phyloP scores from a whole-genome alignment of 164 flowering plant species.

The Malania oleifera region DNA sequence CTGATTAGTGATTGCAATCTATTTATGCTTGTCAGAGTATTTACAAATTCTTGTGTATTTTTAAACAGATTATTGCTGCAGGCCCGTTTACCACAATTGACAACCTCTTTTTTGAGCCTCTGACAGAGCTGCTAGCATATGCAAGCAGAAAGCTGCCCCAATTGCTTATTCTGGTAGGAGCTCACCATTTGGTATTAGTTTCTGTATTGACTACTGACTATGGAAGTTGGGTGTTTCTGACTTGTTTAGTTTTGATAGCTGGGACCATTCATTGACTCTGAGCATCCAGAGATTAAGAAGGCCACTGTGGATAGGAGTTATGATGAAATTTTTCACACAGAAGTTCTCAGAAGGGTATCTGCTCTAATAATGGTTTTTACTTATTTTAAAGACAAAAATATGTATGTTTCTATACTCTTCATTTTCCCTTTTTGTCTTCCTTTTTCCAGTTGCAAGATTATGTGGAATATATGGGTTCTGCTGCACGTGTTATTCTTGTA shows the following conservation, averaged over 20 bases:
- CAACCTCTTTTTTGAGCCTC: constrained; percentile 87
- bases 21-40: background rate
- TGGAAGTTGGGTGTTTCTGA: constrained; percentile 5
- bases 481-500: constrained; percentile 67
- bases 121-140: constrained; percentile 74
- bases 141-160: constrained; percentile 84
- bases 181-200: background rate
- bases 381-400: background rate
- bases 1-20: background rate
- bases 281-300: constrained; percentile 83
- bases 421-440: constrained; percentile 2
- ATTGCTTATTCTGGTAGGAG: constrained; percentile 73
- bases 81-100: constrained; percentile 94
- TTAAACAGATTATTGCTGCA: constrained; percentile 78
- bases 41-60: constrained; percentile 4
- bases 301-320: constrained; percentile 57
- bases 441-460: constrained; percentile 75
- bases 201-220: background rate
- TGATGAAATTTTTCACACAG: constrained; percentile 68
- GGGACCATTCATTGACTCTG: constrained; percentile 96
- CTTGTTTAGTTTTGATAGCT: constrained; percentile 45
- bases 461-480: constrained; percentile 74
- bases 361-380: background rate
- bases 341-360: constrained; percentile 72
- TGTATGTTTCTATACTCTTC: constrained; percentile 7